These are phyloP conservation scores for Dissophora ornata DNA, from an alignment of 192 early-diverging fungal species.

Conservation along the genomic window DNA sequence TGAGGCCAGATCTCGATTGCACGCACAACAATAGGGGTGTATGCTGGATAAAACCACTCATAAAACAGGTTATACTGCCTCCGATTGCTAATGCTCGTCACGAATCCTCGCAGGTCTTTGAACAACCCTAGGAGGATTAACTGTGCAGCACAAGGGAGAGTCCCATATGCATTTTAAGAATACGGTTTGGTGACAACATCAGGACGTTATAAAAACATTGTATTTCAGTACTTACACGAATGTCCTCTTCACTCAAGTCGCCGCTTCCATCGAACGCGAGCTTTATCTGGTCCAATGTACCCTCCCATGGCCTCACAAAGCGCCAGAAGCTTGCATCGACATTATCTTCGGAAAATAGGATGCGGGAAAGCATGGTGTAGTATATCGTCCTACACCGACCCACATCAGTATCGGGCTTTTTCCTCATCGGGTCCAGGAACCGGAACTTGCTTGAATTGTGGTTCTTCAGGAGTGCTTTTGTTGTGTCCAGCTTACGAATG, in stretches of 20 bases:
- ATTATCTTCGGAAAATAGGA: slow-evolving; percentile 81
- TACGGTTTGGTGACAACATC: too few relatives aligned
- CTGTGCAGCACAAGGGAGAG: slow-evolving; percentile 14
- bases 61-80: slow-evolving; percentile 77
- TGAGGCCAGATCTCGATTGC: slow-evolving; percentile 74
- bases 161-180: too few relatives aligned
- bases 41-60: slow-evolving; percentile 85
- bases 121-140: slow-evolving; percentile 71
- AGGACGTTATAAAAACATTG: neutral
- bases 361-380: slow-evolving; percentile 80
- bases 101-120: slow-evolving; percentile 82
- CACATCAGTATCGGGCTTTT: slow-evolving; percentile 14
- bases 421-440: slow-evolving; percentile 66
- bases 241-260: slow-evolving; percentile 24
- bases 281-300: slow-evolving; percentile 61
- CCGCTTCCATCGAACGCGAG: slow-evolving; percentile 38
- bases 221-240: slow-evolving; percentile 14
- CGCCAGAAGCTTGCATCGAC: slow-evolving; percentile 69
- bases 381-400: slow-evolving; percentile 71
- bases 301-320: slow-evolving; percentile 79
- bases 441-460: slow-evolving; percentile 76
- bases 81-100: slow-evolving; percentile 70
- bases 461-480: slow-evolving; percentile 74
- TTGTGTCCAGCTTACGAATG: slow-evolving; percentile 79
- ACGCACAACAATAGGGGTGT: slow-evolving; percentile 69